Evolutionary conservation across 148 eudicot genomes (phyloP), one percentile per base, ranked within the genome.

Genomic region (Cornus kousa): DNA sequence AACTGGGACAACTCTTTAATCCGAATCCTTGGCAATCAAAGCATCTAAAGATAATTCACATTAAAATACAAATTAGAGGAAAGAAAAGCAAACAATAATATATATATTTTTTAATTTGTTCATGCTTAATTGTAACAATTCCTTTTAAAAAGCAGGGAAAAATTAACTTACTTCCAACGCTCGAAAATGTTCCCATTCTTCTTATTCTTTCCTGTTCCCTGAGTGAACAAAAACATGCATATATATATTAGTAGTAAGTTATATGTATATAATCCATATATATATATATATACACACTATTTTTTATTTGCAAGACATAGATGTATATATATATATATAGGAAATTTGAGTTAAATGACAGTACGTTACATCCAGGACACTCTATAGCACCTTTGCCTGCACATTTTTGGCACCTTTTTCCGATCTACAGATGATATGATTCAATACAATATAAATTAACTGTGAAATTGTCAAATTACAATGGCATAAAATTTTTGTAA

Each of bases 161-260:
- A 14, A 17, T 2, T 20, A 73, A 80, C 96, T 88, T 69, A 95
- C 98, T 95, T 95, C 98, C 98, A 95, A 32, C 97, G 88, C 78
- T 95, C 98, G 60, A 95, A 95, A 6, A 95, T 95, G 74, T 95
- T 95, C 31, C 98, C 98, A 40, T 95, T 95, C 90, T 95, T 95
- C 80, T 93, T 95, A 84, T 95, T 95, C 84, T 73, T 93, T 17
- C 98, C 98, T 0, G 98, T 91, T 10, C 97, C 98, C 98, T 95
- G 90, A 28, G 1, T 50, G 22, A 50, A 19, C 28, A 28, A 28
- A 28, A 28, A 28, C 28, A 28, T 28, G 28, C 28, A 57, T 57
- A 13, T 43, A 13, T 20, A 40, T 13, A 71, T 9, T 28, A 28
- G 0, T 28, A 28, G 28, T 28, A 28, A 28, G 28, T 28, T 28